Evolutionary conservation across 1,139 yeast genomes (phyloP).

Genomic region (Zygosaccharomyces sapae): DNA sequence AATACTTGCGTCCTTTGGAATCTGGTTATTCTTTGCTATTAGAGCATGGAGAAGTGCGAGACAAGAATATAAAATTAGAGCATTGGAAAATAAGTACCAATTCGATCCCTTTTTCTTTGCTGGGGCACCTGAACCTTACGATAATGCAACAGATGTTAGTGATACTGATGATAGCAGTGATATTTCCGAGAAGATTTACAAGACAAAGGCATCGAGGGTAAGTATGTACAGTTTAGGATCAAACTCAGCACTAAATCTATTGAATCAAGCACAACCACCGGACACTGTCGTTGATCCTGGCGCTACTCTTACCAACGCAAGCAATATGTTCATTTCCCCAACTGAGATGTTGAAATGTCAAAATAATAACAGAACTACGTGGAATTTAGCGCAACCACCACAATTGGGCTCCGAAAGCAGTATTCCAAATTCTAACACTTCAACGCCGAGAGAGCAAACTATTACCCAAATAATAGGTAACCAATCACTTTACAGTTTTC

Average conservation of each 20-base stretch:
- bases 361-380: constrained; percentile 9
- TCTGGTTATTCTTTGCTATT: constrained; percentile 20
- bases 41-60: constrained; percentile 28
- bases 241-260: constrained; percentile 24
- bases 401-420: constrained; percentile 2
- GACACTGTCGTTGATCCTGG: constrained; percentile 2
- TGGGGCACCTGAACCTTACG: constrained; percentile 15
- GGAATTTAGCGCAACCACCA: constrained; percentile 1
- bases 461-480: constrained; percentile 10
- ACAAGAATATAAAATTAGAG: constrained; percentile 20
- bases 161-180: constrained; percentile 19
- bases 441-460: constrained; percentile 10
- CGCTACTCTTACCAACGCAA: constrained; percentile 18
- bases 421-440: constrained; percentile 5
- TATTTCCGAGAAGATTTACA: constrained; percentile 24
- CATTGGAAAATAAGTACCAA: constrained; percentile 20
- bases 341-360: constrained; percentile 31
- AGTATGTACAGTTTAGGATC: constrained; percentile 30
- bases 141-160: constrained; percentile 6
- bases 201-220: constrained; percentile 18
- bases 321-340: constrained; percentile 39
- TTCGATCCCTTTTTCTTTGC: constrained; percentile 21
- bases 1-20: constrained; percentile 11
- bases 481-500: constrained; percentile 2
- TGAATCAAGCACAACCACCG: constrained; percentile 12